These are phyloP conservation scores for Paralagenidium karlingii DNA, from an alignment of 352 stramenopile species.

Conservation along the genomic window DNA sequence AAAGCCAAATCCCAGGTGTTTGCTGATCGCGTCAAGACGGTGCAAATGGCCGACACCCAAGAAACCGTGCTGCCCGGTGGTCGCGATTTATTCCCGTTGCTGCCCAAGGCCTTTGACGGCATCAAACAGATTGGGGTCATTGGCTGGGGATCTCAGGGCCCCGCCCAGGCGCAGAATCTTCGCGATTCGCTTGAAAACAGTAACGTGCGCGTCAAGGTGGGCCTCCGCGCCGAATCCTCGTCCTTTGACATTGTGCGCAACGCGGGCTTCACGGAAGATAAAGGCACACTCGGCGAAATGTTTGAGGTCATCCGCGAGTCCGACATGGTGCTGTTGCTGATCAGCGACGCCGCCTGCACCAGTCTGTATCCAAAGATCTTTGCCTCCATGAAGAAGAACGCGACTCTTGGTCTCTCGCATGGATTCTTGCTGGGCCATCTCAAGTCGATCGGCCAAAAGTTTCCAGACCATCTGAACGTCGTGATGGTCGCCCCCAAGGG, in stretches of 20 bases:
- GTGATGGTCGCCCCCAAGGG: constrained; percentile 97
- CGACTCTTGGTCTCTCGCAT: constrained; percentile 94
- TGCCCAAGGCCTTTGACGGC: constrained; percentile 92
- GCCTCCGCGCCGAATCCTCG: constrained; percentile 66
- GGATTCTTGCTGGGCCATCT: constrained; percentile 96
- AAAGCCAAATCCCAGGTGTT: constrained; percentile 55
- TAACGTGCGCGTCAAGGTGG: constrained; percentile 87
- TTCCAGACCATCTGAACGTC: constrained; percentile 96
- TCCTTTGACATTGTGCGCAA: constrained; percentile 70
- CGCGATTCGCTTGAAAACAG: constrained; percentile 90
- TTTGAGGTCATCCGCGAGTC: constrained; percentile 93
- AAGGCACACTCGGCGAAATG: constrained; percentile 92
- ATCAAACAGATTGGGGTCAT: constrained; percentile 97
- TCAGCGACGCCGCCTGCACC: constrained; percentile 92
- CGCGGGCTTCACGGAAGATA: constrained; percentile 89
- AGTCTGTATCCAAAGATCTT: constrained; percentile 97
- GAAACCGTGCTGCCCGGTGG: constrained; percentile 70
- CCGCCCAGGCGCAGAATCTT: constrained; percentile 96
- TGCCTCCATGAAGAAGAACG: constrained; percentile 89
- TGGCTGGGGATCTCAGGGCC: constrained; percentile 95
- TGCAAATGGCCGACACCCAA: constrained; percentile 57
- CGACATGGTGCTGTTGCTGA: constrained; percentile 95
- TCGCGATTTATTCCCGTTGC: constrained; percentile 90
- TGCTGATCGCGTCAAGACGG: constrained; percentile 57
- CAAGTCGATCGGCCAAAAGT: constrained; percentile 89